Evolutionary conservation across 257 asterid genomes (phyloP), one percentile per base, ranked within the genome.

Genomic region (Cynanchum wilfordii): DNA sequence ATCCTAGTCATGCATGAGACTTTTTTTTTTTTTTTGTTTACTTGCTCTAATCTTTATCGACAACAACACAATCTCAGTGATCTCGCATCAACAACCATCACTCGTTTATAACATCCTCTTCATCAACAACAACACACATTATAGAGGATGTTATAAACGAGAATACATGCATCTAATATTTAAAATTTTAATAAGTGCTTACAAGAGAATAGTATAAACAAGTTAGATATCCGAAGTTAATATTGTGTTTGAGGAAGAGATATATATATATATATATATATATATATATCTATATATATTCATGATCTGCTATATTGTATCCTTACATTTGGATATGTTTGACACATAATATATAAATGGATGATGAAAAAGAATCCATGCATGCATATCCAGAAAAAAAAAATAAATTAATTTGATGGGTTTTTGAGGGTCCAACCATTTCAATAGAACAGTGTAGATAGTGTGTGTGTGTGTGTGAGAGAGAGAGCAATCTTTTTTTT

Each of bases 1-100:
- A 47, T 65, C 77, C 73, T 54, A 56, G 69, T 72, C 77, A 71
- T 66, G 64, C 62, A 86, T 87, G 93, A 87, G 92, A 50, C 4
- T 44, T 66, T 22, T 9, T 7, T 2, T 9, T 7, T 2, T 0
- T 62, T 10, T 70, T 27, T 1, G 27, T 1, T 22, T 55, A 22
- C 59, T 25, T 63, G 47, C 66, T 13, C 38, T 33, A 58, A 58
- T 57, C 54, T 15, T 60, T 73, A 62, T 73, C 63, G 9, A 36
- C 9, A 47, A 10, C 15, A 19, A 20, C 33, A 49, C 51, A 16
- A 25, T 3, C 5, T 62, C 17, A 10, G 11, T 33, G 22, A 40
- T 8, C 9, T 1, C 2, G 50, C 12, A 50, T 13, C 55, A 12
- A 50, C 55, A 15, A 0, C 55, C n/a, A n/a, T n/a, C n/a, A n/a